Conservation (phyloP, 176 grass and related monocot genomes). For the Tillandsia fasciculata region DNA sequence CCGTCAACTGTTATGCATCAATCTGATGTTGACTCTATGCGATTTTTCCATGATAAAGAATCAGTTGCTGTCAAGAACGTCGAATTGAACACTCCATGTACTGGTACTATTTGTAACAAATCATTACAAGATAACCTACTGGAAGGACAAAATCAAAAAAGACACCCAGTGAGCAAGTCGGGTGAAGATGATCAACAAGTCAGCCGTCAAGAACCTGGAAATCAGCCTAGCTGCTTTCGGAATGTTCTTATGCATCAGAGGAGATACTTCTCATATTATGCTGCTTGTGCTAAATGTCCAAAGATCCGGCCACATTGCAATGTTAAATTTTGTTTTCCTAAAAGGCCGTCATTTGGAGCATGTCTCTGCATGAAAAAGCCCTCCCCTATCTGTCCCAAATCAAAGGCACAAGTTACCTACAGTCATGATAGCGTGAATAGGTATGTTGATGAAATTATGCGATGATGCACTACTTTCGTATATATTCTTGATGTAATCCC, state of each 20-base stretch:
- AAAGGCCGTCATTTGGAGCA: slow-evolving; percentile 22
- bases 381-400: slow-evolving; percentile 20
- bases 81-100: no score
- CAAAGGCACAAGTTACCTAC: slow-evolving; percentile 21
- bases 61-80: no score
- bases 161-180: background rate
- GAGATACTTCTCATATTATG: slow-evolving; percentile 2
- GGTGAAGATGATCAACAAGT: background rate
- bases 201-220: slow-evolving; percentile 8
- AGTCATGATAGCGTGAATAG: background rate
- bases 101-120: background rate
- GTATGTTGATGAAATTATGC: background rate
- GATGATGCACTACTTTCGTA: background rate
- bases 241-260: background rate
- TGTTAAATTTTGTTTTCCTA: slow-evolving; percentile 2
- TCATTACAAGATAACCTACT: background rate
- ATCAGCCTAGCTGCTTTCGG: slow-evolving; percentile 10
- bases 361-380: slow-evolving; percentile 39
- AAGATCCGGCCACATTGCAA: slow-evolving; percentile 12
- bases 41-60: no score
- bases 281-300: background rate
- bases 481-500: background rate
- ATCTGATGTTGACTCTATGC: background rate
- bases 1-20: background rate
- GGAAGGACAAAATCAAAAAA: slow-evolving; percentile 7